Base-by-base conservation (phyloP, 2,329 filamentous ascomycete genomes). In the Nigrograna mackinnonii region DNA sequence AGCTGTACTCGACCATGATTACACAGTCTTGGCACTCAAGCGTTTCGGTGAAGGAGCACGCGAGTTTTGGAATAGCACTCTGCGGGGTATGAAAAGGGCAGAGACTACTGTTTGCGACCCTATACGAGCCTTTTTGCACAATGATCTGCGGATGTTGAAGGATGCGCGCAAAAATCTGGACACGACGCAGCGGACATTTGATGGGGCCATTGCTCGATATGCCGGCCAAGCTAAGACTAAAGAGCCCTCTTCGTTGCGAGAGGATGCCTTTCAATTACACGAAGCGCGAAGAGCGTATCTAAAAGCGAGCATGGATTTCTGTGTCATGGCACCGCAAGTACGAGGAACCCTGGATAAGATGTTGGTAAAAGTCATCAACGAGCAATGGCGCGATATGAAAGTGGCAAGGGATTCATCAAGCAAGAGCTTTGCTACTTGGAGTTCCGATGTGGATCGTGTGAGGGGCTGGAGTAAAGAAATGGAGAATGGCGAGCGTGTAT, bases 201-300 rank as follows among this genome's bases (percentile, higher is more conserved):
- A 99, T 66, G 80, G 81, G 41, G 83, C 88, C 3, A 79, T 96
- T 44, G 82, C 88, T 17, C 84, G 91, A 44, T 97, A 95, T 62
- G 80, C 91, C 4, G 77, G 81, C 3, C 91, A 96, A 69, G 87
- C 85, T 52, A 97, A 96, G 75, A 86, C 89, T 5, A 99, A 97
- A 70, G 94, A 99, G 68, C 83, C 92, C 0, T 96, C 91, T 0
- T 83, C 91, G 1, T 76, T 99, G 42, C 82, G 94, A 46, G 94
- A 99, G 68, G 94, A 99, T 69, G 94, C 94, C 1, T 99, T 99
- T 60, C 86, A 94, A 64, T 83, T 97, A 26, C 94, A 96, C 64
- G 94, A 97, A 74, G 88, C 89, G 18, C 83, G 92, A 44, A 95
- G 94, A 62, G 82, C 85, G 22, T 99, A 99, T 66, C 77, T 97